Evolutionary conservation across 768 basidiomycete genomes (phyloP).

Genomic region (Suillus luteus): DNA sequence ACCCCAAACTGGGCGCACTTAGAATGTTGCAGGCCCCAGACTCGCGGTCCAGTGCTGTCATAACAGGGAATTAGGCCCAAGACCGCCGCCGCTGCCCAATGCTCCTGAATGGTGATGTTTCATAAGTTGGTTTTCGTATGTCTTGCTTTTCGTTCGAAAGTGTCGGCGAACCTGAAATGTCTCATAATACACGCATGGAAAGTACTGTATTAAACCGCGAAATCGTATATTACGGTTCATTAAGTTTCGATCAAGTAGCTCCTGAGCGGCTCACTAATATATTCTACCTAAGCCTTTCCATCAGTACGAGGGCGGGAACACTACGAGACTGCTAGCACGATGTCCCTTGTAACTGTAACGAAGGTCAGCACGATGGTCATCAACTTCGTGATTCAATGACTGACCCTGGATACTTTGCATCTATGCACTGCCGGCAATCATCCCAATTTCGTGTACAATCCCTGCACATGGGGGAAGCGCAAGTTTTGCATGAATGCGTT

Average conservation of each 20-base stretch:
- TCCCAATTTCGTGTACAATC: constrained; percentile 7
- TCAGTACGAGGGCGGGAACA: background rate
- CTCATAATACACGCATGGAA: background rate
- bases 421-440: constrained; percentile 2
- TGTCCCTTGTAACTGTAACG: background rate
- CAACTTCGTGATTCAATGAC: background rate
- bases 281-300: too few species aligned
- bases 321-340: background rate
- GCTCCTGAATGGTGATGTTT: background rate
- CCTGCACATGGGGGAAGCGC: constrained; percentile 2
- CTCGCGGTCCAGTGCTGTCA: constrained; percentile 1
- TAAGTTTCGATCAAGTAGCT: background rate
- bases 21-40: background rate
- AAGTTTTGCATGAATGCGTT: background rate
- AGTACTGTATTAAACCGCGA: constrained; percentile 1
- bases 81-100: background rate
- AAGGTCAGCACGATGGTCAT: background rate
- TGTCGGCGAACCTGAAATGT: background rate
- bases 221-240: constrained; percentile 4
- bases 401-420: constrained; percentile 6
- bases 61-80: background rate
- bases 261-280: background rate
- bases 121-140: background rate
- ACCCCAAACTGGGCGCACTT: background rate
- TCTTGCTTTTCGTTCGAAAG: background rate